These are phyloP conservation scores for Salix suchowensis DNA, from an alignment of 345 rosid species.

Conservation along the genomic window DNA sequence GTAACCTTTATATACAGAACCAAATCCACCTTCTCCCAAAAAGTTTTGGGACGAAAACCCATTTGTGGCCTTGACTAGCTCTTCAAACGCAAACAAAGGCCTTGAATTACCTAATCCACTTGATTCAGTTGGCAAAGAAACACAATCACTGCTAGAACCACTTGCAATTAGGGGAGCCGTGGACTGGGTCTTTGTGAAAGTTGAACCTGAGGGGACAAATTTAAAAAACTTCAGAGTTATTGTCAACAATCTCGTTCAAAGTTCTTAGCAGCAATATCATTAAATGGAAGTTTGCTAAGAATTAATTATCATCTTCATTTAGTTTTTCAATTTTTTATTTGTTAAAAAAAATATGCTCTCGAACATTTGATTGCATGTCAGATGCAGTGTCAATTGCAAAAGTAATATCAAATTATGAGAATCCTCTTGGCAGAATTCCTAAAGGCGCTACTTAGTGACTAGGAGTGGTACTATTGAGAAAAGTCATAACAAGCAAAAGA, in stretches of 20 bases:
- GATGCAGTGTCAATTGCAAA: not conserved
- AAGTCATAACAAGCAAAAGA: not conserved
- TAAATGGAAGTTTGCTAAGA: not conserved
- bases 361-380: not conserved
- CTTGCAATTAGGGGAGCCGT: constrained; percentile 63
- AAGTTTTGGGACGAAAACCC: constrained; percentile 73
- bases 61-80: constrained; percentile 63
- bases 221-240: constrained; percentile 12
- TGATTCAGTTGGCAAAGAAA: constrained; percentile 46
- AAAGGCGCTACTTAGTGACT: not conserved
- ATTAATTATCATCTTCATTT: not conserved
- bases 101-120: constrained; percentile 75
- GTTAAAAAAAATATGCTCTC: not conserved
- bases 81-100: constrained; percentile 66
- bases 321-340: not conserved
- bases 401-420: not conserved
- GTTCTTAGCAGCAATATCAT: constrained; percentile 2
- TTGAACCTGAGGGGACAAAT: constrained; percentile 47
- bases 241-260: constrained; percentile 1
- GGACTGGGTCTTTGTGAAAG: constrained; percentile 43
- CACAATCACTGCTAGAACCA: constrained; percentile 51
- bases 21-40: constrained; percentile 96
- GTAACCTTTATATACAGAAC: constrained; percentile 74
- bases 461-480: not conserved
- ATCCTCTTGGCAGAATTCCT: not conserved